Conservation (phyloP, 2,329 filamentous ascomycete species). For the Fusarium sororula region DNA sequence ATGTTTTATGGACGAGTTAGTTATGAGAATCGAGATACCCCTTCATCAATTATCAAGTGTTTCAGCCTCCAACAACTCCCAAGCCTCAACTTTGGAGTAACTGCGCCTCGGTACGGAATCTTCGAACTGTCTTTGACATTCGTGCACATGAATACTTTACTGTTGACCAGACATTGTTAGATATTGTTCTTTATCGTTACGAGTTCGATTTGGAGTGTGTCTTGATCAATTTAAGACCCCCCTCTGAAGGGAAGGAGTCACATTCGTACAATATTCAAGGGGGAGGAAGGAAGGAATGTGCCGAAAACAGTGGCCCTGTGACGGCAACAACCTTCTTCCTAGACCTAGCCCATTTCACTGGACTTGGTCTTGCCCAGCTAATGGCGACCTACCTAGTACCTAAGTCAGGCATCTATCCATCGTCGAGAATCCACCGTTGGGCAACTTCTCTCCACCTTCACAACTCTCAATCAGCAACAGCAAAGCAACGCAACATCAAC, state of each 20-base stretch:
- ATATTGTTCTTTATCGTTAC: background rate
- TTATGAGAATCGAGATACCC: conserved; percentile 4
- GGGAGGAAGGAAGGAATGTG: conserved; percentile 25
- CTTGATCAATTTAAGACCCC: background rate
- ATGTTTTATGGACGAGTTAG: background rate
- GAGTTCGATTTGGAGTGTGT: background rate
- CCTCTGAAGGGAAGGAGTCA: background rate
- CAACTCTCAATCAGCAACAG: background rate
- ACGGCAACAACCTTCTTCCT: conserved; percentile 21
- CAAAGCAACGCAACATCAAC: background rate
- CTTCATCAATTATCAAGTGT: background rate
- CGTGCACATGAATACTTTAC: too few relatives aligned
- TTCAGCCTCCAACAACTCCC: background rate
- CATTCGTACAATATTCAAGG: background rate
- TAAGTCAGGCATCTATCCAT: conserved; percentile 19
- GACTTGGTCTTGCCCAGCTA: background rate
- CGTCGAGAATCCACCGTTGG: conserved; percentile 16
- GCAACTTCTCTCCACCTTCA: conserved; percentile 1
- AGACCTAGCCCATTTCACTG: background rate
- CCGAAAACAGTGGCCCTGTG: conserved; percentile 9
- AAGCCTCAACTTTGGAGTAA: background rate
- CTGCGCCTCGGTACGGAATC: background rate
- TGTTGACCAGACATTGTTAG: background rate
- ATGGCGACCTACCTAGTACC: background rate
- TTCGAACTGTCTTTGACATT: background rate